A percentile compares a stretch with the other conserved stretches of the same genome.
Conservation (phyloP, 495 filamentous ascomycete species). For the Aspergillus ostianus region DNA sequence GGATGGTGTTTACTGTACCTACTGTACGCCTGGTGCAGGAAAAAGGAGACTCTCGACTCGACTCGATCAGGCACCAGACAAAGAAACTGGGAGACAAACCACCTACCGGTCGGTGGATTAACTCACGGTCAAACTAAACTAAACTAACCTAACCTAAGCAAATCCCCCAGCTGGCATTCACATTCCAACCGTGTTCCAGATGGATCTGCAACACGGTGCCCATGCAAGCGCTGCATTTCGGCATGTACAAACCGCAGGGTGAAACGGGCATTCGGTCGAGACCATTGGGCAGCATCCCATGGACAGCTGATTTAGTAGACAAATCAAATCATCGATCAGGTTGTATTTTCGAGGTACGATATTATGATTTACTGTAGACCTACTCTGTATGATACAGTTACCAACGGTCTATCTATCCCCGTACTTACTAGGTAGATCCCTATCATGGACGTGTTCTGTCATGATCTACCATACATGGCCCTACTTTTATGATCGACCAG, state of each 20-base stretch:
- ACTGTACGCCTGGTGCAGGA: too few relatives aligned
- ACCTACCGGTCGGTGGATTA: too few relatives aligned
- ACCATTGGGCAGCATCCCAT: background rate
- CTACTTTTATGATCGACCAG: background rate
- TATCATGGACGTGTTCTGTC: background rate
- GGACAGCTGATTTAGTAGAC: too few relatives aligned
- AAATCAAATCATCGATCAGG: too few relatives aligned
- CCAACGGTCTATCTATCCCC: too few relatives aligned
- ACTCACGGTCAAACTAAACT: background rate
- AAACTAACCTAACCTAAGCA: background rate
- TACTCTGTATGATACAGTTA: background rate
- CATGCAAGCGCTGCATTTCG: background rate
- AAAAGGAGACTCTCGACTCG: too few relatives aligned
- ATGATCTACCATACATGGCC: constrained; percentile 5
- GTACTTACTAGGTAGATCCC: too few relatives aligned
- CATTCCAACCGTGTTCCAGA: background rate
- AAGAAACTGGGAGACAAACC: too few relatives aligned
- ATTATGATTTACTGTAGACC: too few relatives aligned
- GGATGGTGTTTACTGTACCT: too few relatives aligned
- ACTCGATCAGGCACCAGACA: too few relatives aligned
- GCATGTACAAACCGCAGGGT: background rate
- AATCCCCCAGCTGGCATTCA: background rate
- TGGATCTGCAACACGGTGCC: background rate
- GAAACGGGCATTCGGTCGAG: background rate
- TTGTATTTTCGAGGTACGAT: too few relatives aligned